These are phyloP conservation scores for Colletotrichum acutatum DNA, from an alignment of 2,329 filamentous ascomycete species.

Conservation along the genomic window DNA sequence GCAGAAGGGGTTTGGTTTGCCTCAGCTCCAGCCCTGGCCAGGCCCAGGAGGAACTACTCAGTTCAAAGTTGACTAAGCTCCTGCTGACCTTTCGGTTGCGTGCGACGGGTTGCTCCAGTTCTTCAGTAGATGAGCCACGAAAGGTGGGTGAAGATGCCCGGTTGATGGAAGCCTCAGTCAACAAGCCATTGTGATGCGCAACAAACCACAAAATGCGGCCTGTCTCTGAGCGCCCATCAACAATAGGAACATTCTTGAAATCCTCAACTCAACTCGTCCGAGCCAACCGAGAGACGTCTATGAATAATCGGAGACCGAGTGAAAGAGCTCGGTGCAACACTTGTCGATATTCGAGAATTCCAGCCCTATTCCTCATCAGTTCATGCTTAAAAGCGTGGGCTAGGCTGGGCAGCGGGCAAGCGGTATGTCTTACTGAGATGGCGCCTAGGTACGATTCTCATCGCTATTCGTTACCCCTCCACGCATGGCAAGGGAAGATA, in stretches of 20 bases:
- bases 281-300: neutral
- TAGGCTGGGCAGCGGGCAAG: conserved; percentile 8
- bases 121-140: conserved; percentile 9
- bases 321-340: conserved; percentile 2
- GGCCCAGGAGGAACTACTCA: neutral
- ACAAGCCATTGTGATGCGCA: conserved; percentile 31
- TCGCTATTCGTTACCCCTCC: conserved; percentile 7
- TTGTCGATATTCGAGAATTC: conserved; percentile 1
- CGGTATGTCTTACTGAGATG: neutral
- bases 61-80: neutral
- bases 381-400: neutral
- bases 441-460: neutral
- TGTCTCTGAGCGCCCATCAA: conserved; percentile 4
- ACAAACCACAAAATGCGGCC: conserved; percentile 10
- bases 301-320: conserved; percentile 9
- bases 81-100: conserved; percentile 20
- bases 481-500: neutral
- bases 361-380: conserved; percentile 16
- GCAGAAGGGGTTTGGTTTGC: neutral
- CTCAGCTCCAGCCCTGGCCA: conserved; percentile 13
- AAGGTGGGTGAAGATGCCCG: conserved; percentile 1
- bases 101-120: conserved; percentile 21
- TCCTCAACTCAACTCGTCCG: neutral
- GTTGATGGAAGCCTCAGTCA: conserved; percentile 11
- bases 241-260: neutral